Evolutionary conservation across 495 filamentous ascomycete species (phyloP).

Genomic region (Haplographium delicatum): DNA sequence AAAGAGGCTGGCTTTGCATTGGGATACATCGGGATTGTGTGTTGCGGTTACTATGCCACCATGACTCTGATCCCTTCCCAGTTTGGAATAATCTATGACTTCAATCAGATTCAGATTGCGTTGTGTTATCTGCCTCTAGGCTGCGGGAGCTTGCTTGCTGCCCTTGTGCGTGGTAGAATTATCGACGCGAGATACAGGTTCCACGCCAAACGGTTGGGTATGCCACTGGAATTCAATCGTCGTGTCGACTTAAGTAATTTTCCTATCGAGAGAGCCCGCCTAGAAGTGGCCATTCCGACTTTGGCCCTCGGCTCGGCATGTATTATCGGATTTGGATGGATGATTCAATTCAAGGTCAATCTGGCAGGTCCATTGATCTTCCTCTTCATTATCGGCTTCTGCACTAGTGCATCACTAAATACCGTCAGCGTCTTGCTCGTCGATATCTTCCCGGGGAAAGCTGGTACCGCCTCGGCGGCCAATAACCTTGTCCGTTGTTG

Average conservation of each 20-base stretch:
- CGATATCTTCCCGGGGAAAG: constrained; percentile 28
- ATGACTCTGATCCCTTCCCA: constrained; percentile 26
- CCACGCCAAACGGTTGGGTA: constrained; percentile 31
- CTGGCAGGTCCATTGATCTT: constrained; percentile 5
- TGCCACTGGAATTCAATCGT: constrained; percentile 37
- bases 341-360: background rate
- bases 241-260: constrained; percentile 47
- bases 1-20: constrained; percentile 53
- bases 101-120: constrained; percentile 57
- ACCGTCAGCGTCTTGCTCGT: constrained; percentile 26
- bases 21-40: constrained; percentile 41
- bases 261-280: constrained; percentile 55
- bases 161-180: constrained; percentile 26
- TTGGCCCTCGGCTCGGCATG: constrained; percentile 30
- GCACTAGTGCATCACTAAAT: constrained; percentile 19
- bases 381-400: constrained; percentile 22
- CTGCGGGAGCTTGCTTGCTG: constrained; percentile 56
- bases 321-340: constrained; percentile 7
- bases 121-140: constrained; percentile 56
- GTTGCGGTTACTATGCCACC: constrained; percentile 45
- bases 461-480: constrained; percentile 1
- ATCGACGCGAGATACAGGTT: constrained; percentile 16
- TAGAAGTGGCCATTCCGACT: constrained; percentile 43
- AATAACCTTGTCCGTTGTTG: constrained; percentile 4
- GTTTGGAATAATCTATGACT: constrained; percentile 53